A percentile compares a stretch with the other conserved stretches of the same genome.
Evolutionary conservation across 108 stramenopile genomes (phyloP).

Genomic region (Hondaea fermentalgiana): DNA sequence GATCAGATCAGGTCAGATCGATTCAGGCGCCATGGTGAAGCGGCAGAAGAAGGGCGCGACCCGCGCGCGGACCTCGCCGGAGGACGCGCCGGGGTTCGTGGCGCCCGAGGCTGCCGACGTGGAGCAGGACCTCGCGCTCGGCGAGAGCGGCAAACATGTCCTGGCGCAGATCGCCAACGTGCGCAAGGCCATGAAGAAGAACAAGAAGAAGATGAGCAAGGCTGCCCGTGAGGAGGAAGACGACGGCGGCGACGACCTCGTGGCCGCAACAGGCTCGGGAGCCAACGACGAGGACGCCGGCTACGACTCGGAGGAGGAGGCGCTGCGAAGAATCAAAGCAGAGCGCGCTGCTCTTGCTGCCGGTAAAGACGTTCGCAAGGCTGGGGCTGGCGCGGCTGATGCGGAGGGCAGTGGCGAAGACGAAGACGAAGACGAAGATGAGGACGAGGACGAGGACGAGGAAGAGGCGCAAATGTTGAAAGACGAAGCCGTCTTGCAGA

Average conservation of each 20-base stretch:
- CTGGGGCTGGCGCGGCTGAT: neutral
- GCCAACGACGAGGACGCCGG: neutral
- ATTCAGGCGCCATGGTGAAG: neutral
- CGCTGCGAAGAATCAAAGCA: neutral
- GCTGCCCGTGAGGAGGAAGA: too few relatives aligned
- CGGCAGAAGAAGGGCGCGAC: neutral
- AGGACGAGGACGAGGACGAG: conserved; percentile 19
- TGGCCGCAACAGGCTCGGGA: neutral
- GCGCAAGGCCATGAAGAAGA: conserved; percentile 9
- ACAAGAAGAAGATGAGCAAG: neutral
- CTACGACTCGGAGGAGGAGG: conserved; percentile 20
- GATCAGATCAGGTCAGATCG: neutral
- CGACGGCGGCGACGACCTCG: neutral
- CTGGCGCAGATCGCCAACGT: neutral
- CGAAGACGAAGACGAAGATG: conserved; percentile 16
- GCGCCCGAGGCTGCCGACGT: neutral
- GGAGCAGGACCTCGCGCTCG: neutral
- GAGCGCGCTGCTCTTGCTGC: neutral
- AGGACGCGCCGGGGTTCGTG: neutral
- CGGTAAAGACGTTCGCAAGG: neutral
- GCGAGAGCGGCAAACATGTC: neutral
- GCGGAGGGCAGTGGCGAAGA: conserved; percentile 10
- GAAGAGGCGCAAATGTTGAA: neutral
- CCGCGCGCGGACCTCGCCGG: neutral
- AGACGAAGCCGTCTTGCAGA: conserved; percentile 33